Evolutionary conservation across 768 basidiomycete genomes (phyloP).

Genomic region (Termitomyces sp.): DNA sequence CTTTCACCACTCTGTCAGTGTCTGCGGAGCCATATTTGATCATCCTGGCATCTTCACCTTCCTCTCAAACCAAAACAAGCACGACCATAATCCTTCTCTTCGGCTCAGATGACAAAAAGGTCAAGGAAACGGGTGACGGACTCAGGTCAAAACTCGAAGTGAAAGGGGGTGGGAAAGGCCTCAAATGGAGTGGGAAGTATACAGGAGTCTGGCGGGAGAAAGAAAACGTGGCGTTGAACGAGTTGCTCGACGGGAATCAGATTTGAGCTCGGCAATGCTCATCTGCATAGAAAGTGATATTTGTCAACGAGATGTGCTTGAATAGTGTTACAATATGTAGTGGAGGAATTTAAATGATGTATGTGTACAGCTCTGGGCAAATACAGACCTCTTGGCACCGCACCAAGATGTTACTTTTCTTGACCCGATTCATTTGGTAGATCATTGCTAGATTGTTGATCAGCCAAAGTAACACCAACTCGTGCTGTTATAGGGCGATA

Average conservation of each 20-base stretch:
- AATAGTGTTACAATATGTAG: constrained; percentile 5
- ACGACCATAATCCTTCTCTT: constrained; percentile 53
- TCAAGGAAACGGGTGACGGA: constrained; percentile 52
- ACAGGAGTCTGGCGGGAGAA: constrained; percentile 57
- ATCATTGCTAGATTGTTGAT: constrained; percentile 1
- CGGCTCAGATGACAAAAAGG: constrained; percentile 52
- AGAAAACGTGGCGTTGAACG: constrained; percentile 34
- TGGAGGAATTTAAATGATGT: neutral
- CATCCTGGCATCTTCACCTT: constrained; percentile 52
- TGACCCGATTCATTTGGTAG: constrained; percentile 1
- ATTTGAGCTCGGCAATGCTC: constrained; percentile 10
- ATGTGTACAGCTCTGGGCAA: neutral
- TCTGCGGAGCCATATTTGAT: constrained; percentile 15
- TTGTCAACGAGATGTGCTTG: neutral
- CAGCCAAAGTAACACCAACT: constrained; percentile 2
- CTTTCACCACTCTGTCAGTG: constrained; percentile 28
- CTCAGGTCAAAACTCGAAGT: constrained; percentile 52
- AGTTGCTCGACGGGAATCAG: constrained; percentile 27
- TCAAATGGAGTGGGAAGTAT: constrained; percentile 72
- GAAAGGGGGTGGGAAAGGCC: constrained; percentile 77
- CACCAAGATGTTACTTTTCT: constrained; percentile 2
- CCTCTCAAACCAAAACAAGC: constrained; percentile 25
- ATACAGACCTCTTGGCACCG: neutral
- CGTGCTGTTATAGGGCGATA: neutral
- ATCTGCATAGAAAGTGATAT: constrained; percentile 1